Conservation (phyloP, 306 rosid genomes). For the Myrica gale region DNA sequence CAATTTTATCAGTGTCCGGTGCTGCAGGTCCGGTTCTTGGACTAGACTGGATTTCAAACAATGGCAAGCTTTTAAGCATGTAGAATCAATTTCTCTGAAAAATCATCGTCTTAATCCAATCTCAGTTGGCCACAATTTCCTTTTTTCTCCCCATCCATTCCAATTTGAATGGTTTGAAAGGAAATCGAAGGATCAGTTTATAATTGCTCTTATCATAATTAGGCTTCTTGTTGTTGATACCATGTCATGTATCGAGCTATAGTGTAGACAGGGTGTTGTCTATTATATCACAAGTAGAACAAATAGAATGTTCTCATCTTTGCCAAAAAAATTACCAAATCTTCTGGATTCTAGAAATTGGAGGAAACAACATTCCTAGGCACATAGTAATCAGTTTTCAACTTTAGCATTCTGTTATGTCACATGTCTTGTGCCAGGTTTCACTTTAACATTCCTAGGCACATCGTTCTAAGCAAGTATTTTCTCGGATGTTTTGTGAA, state of each 20-base stretch:
- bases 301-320: not conserved
- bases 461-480: not conserved
- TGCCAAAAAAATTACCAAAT: not conserved
- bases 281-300: not conserved
- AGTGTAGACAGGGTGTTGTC: not conserved
- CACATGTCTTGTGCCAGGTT: not conserved
- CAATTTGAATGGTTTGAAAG: not conserved
- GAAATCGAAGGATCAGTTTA: not conserved
- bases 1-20: not conserved
- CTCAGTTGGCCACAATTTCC: not conserved
- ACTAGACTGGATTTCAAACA: not conserved
- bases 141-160: not conserved
- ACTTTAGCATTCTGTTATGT: not conserved
- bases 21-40: not conserved
- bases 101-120: not conserved
- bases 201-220: not conserved
- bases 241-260: not conserved
- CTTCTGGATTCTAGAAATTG: not conserved
- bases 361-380: not conserved
- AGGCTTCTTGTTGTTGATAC: not conserved
- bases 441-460: not conserved
- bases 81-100: not conserved
- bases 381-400: not conserved
- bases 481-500: constrained; percentile 21
- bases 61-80: not conserved